Percentiles rank a stretch among this genome's conserved stretches.
These are phyloP conservation scores for Curvularia verruculosa DNA, from an alignment of 2,329 filamentous ascomycete genomes.

Conservation along the genomic window DNA sequence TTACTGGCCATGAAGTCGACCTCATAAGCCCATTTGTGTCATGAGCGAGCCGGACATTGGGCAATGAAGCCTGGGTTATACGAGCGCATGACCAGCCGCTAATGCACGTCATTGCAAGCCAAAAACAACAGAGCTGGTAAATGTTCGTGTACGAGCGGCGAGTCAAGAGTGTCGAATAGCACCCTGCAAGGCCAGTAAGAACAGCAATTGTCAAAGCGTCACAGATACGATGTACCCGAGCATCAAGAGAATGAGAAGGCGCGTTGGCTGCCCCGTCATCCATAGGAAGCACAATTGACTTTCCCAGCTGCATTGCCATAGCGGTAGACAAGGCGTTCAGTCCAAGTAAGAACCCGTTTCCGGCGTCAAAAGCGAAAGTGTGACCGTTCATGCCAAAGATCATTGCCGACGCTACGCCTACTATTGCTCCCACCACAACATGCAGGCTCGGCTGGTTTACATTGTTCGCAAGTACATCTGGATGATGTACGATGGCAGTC, in stretches of 20 bases:
- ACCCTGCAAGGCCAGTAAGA: conserved; percentile 21
- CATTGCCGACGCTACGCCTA: conserved; percentile 9
- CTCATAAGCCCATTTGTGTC: neutral
- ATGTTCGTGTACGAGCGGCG: conserved; percentile 30
- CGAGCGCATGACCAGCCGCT: conserved; percentile 2
- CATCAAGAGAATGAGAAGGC: neutral
- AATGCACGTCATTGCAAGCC: conserved; percentile 15
- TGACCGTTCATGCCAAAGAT: conserved; percentile 10
- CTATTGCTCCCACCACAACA: conserved; percentile 7
- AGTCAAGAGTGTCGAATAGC: conserved; percentile 17
- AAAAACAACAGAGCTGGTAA: conserved; percentile 21
- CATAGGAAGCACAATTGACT: conserved; percentile 25
- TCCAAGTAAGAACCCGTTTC: conserved; percentile 14
- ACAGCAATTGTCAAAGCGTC: conserved; percentile 17
- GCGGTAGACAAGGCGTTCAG: conserved; percentile 21
- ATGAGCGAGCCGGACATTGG: conserved; percentile 1
- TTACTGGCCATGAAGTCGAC: neutral
- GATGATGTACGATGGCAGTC: conserved; percentile 10
- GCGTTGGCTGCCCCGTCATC: conserved; percentile 3
- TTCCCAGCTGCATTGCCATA: conserved; percentile 18
- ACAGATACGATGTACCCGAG: neutral
- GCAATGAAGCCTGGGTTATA: neutral
- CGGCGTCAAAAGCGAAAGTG: conserved; percentile 11
- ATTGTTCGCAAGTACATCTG: conserved; percentile 2
- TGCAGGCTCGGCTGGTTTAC: conserved; percentile 1